Evolutionary conservation across 2,329 filamentous ascomycete genomes (phyloP).

Genomic region (Aspergillus quadrilineatus): DNA sequence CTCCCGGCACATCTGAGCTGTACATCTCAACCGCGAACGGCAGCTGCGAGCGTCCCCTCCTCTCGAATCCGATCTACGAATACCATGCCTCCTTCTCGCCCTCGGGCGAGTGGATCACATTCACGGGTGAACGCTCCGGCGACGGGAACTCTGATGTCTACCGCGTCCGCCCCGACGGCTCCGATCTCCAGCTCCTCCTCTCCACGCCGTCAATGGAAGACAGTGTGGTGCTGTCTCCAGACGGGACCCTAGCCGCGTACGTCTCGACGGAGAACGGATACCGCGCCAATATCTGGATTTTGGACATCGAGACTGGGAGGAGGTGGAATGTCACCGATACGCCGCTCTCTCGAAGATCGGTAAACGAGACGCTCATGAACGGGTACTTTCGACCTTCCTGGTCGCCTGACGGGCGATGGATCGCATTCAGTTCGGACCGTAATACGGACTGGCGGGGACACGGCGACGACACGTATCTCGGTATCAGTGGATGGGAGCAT

Average conservation of each 20-base stretch:
- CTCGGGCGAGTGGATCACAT: constrained; percentile 42
- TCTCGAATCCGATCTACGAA: constrained; percentile 36
- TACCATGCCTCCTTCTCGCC: constrained; percentile 43
- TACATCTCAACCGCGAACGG: constrained; percentile 43
- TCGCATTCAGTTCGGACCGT: constrained; percentile 44
- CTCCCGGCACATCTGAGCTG: constrained; percentile 25
- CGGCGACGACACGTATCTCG: constrained; percentile 27
- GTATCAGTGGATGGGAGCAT: constrained; percentile 44
- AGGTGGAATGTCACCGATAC: constrained; percentile 41
- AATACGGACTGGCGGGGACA: constrained; percentile 47
- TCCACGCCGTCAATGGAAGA: constrained; percentile 41
- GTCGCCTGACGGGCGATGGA: constrained; percentile 45
- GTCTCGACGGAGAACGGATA: constrained; percentile 40
- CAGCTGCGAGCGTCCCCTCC: constrained; percentile 36
- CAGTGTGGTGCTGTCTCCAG: constrained; percentile 37
- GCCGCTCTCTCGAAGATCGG: constrained; percentile 5
- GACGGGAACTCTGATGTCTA: constrained; percentile 47
- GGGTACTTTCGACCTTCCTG: constrained; percentile 43
- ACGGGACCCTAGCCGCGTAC: constrained; percentile 41
- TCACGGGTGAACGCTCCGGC: constrained; percentile 42
- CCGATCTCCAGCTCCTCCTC: constrained; percentile 35
- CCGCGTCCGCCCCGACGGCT: constrained; percentile 37
- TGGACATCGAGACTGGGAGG: constrained; percentile 35
- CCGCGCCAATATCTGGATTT: constrained; percentile 44
- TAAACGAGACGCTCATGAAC: constrained; percentile 27